Evolutionary conservation across 2,329 filamentous ascomycete genomes (phyloP), one percentile per base, ranked within the genome.

Genomic region (Verticillium dahliae): DNA sequence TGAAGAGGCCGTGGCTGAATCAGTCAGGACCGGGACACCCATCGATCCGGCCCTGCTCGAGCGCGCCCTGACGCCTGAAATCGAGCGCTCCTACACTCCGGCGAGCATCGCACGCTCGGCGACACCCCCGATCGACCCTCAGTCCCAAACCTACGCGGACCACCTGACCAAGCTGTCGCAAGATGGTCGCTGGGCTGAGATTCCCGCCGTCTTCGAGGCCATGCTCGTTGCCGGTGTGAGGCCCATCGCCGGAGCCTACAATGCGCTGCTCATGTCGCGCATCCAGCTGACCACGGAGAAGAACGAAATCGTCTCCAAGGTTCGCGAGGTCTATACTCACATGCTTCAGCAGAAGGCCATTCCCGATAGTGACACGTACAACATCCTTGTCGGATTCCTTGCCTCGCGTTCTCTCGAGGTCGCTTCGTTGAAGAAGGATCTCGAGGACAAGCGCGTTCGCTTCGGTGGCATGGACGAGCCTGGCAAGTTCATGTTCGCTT

Each of bases 311-410:
- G 91, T 96, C 14, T 89, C 92, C 64, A 96, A 96, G 78, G 92
- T 92, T 5, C 83, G 98, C 59, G 93, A 97, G 77, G 90, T 99
- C 59, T 99, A 98, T 74, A 90, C 92, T 15, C 93, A 98, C 73
- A 98, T 99, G 95, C 86, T 97, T 68, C 87, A 89, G 66, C 90
- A 93, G 66, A 89, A 89, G 68, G 88, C 98, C 31, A 78, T 84
- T 22, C 93, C 94, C 7, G 89, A 97, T 72, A 87, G 88, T 60
- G 85, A 90, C 62, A 98, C 94, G 0, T 98, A 96, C 76, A 87
- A 92, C 71, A 92, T 92, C 38, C 81, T 99, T 18, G 90, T 99
- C 61, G 87, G 90, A 62, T 80, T 97, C 45, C 81, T 99, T 59
- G 90, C 93, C 18, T 85, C 87, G 14, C 88, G 92, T 66, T 92